Percentiles rank a stretch among this genome's conserved stretches.
phyloP scores from a whole-genome alignment of 192 early-diverging fungal species.

The Coemansia sp. region DNA sequence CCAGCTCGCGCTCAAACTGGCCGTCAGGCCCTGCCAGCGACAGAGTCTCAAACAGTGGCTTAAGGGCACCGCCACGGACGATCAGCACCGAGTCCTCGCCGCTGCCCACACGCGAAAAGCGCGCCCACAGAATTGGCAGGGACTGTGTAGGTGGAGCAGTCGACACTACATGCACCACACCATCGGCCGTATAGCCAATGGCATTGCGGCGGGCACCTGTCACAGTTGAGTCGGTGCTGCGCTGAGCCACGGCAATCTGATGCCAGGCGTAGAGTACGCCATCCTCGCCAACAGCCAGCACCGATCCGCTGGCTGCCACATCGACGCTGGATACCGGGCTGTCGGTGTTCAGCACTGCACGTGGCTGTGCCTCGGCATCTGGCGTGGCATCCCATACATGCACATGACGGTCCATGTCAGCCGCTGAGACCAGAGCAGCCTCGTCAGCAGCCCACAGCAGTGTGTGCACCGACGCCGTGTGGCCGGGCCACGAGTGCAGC shows the following conservation, averaged over 20 bases:
- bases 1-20: slow-evolving; percentile 25
- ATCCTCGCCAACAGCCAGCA: slow-evolving; percentile 35
- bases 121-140: slow-evolving; percentile 25
- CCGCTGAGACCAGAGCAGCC: slow-evolving; percentile 34
- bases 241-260: slow-evolving; percentile 28
- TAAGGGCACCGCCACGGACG: slow-evolving; percentile 34
- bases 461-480: slow-evolving; percentile 23
- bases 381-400: slow-evolving; percentile 36
- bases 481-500: slow-evolving; percentile 27
- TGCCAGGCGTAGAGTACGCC: slow-evolving; percentile 38
- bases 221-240: not conserved
- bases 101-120: slow-evolving; percentile 42
- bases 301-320: slow-evolving; percentile 30
- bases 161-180: slow-evolving; percentile 19
- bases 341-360: slow-evolving; percentile 28
- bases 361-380: slow-evolving; percentile 4
- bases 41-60: slow-evolving; percentile 44
- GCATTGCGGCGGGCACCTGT: not conserved
- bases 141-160: not conserved
- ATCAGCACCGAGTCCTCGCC: slow-evolving; percentile 30
- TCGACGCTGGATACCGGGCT: slow-evolving; percentile 27
- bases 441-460: slow-evolving; percentile 45
- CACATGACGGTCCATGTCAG: slow-evolving; percentile 35
- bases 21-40: slow-evolving; percentile 26
- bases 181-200: slow-evolving; percentile 32